Base-by-base conservation (phyloP, 2,329 filamentous ascomycete species). In the Xylariales sp. region DNA sequence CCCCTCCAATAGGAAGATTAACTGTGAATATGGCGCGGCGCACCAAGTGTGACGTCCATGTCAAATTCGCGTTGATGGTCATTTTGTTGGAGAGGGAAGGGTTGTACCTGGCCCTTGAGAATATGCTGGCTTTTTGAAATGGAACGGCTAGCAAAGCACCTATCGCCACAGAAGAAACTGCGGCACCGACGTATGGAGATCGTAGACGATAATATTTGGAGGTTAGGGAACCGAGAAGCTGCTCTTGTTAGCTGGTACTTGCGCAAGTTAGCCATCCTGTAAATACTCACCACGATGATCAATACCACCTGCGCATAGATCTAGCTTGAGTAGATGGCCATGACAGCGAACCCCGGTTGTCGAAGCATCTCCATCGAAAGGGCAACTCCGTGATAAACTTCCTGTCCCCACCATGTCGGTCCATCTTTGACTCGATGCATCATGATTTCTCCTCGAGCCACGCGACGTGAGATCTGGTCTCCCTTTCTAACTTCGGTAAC, bases 291-390 rank as follows among this genome's bases (percentile, higher is more conserved):
- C 40, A 86, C 68, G 42, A 89, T 85, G 41, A 88, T 70, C 38
- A 90, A 66, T 5, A 87, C 82, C 3, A 88, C 72, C 51, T 89
- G 82, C 3, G 82, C 83, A 56, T 89, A 88, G 31, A 88, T 85
- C 85, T 85, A 90, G 6, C 75, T 81, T 12, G 81, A 67, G 57
- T 90, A 90, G n/a, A 85, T 43, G 2, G 83, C 74, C 52, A 90
- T 67, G 20, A 88, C 61, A n/a, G 78, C 60, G 55, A 89, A 90
- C 0, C 85, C 85, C 4, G 82, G 76, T 54, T 90, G 85, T 25
- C 73, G 74, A 35, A 88, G 65, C 85, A 90, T 89, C 51, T 81
- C 77, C 15, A 75, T 56, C 33, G 75, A 81, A 30, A 91, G 67
- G 14, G 77, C 65, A 15, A 85, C 52, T 8, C 85, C 86, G 30